These are phyloP conservation scores for Guillardia theta DNA, from an alignment of 78 protist genomes.

Conservation along the genomic window DNA sequence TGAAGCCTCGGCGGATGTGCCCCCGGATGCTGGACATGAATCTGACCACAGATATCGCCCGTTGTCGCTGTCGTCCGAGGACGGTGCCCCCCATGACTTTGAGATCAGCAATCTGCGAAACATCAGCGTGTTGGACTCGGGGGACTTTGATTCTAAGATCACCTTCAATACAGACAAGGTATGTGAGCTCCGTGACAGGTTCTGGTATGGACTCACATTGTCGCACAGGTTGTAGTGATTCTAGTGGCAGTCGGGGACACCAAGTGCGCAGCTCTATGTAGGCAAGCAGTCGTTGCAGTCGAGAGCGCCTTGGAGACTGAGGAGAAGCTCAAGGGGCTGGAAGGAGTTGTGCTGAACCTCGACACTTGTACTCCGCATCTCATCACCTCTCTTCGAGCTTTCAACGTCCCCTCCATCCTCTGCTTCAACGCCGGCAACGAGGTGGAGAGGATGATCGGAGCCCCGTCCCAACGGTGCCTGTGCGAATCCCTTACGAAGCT, in stretches of 20 bases:
- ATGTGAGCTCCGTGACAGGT: neutral
- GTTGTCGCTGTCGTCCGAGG: neutral
- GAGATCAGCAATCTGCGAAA: neutral
- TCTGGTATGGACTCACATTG: neutral
- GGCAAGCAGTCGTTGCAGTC: neutral
- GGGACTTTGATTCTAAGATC: neutral
- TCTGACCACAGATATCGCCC: too few species aligned
- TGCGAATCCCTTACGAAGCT: neutral
- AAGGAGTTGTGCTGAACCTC: neutral
- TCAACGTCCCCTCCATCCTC: neutral
- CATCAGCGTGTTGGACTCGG: neutral
- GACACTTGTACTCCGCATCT: neutral
- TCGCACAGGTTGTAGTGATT: neutral
- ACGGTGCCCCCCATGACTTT: neutral
- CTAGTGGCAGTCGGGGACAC: constrained; percentile 3
- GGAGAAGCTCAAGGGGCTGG: neutral
- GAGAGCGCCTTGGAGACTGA: neutral
- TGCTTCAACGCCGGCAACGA: constrained; percentile 2
- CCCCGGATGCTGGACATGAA: too few species aligned
- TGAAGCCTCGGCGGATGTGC: too few species aligned
- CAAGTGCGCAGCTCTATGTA: neutral
- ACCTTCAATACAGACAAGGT: constrained; percentile 5
- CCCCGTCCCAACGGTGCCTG: neutral
- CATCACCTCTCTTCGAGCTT: neutral
- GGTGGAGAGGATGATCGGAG: neutral